Evolutionary conservation across 2,329 filamentous ascomycete genomes (phyloP).

Genomic region (Alternaria sp.): DNA sequence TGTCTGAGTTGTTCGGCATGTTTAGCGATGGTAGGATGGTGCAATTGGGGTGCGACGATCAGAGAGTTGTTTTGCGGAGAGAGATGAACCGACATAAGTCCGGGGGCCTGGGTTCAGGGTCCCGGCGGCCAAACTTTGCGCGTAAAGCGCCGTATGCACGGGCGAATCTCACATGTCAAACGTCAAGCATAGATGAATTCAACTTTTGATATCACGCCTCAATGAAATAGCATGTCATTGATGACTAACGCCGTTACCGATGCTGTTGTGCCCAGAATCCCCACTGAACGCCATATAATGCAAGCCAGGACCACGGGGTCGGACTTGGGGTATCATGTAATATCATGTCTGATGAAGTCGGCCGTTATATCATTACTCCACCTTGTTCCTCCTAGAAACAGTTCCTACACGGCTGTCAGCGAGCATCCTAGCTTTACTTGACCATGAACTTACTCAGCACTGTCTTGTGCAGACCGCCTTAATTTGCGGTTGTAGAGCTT

Average conservation of each 20-base stretch:
- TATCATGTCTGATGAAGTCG: slow-evolving; percentile 31
- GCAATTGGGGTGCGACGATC: slow-evolving; percentile 20
- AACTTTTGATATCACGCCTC: background rate
- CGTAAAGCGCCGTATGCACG: background rate
- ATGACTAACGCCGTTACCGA: slow-evolving; percentile 12
- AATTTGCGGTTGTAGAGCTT: slow-evolving; percentile 86
- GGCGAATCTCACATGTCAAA: background rate
- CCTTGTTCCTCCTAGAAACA: slow-evolving; percentile 29
- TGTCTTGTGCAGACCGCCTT: slow-evolving; percentile 75
- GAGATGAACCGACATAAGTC: slow-evolving; percentile 14
- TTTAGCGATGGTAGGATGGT: slow-evolving; percentile 16
- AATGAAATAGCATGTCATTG: slow-evolving; percentile 1
- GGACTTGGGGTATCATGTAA: slow-evolving; percentile 42
- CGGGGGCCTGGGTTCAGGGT: slow-evolving; percentile 23
- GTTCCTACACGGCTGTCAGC: slow-evolving; percentile 23
- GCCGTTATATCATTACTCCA: slow-evolving; percentile 28
- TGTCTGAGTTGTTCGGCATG: slow-evolving; percentile 29
- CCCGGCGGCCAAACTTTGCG: slow-evolving; percentile 7
- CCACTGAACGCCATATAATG: slow-evolving; percentile 35
- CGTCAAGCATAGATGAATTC: background rate
- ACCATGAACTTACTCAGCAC: slow-evolving; percentile 53
- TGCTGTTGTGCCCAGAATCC: slow-evolving; percentile 23
- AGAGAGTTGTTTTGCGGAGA: slow-evolving; percentile 27
- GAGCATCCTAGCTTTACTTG: background rate
- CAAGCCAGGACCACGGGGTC: slow-evolving; percentile 28